Evolutionary conservation across 164 flowering plant genomes (phyloP), one percentile per base, ranked within the genome.

Genomic region (Euptelea pleiosperma): DNA sequence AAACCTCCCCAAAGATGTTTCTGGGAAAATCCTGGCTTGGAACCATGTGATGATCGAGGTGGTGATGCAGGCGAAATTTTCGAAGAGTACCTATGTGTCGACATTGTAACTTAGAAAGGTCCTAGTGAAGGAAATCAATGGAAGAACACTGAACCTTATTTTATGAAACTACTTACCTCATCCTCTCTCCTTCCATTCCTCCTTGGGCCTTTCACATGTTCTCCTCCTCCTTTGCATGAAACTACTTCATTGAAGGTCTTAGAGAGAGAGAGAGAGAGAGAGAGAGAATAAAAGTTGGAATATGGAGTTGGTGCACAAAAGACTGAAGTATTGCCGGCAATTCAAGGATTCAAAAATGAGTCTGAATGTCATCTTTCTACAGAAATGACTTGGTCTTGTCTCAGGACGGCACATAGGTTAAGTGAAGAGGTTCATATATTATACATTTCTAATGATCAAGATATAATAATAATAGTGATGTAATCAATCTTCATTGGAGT

Each of bases 271-370:
- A n/a, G n/a, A n/a, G n/a, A n/a, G n/a, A n/a, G n/a, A n/a, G n/a
- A n/a, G n/a, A n/a, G n/a, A n/a, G n/a, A n/a, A n/a, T n/a, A n/a
- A n/a, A n/a, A n/a, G n/a, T n/a, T n/a, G n/a, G n/a, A n/a, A n/a
- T n/a, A n/a, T n/a, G n/a, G 29, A 24, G 59, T 63, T 45, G 16
- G 49, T 28, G 22, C 48, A 47, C 30, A 36, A 63, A 55, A 55
- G 60, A 45, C 54, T 63, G 28, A 10, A n/a, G n/a, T 55, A n/a
- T 39, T 26, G 67, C 67, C 67, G 67, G 67, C 67, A 36, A 16
- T 29, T 14, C 25, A 29, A 37, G 31, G 12, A 45, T 55, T 34
- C n/a, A 62, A 53, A 14, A 22, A 26, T 12, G 6, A 19, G 21
- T 16, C 22, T 35, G 14, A 42, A 12, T 28, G 34, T 51, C 26